phyloP scores from a whole-genome alignment of 2,329 filamentous ascomycete species.

The Trichoderma semiorbis region DNA sequence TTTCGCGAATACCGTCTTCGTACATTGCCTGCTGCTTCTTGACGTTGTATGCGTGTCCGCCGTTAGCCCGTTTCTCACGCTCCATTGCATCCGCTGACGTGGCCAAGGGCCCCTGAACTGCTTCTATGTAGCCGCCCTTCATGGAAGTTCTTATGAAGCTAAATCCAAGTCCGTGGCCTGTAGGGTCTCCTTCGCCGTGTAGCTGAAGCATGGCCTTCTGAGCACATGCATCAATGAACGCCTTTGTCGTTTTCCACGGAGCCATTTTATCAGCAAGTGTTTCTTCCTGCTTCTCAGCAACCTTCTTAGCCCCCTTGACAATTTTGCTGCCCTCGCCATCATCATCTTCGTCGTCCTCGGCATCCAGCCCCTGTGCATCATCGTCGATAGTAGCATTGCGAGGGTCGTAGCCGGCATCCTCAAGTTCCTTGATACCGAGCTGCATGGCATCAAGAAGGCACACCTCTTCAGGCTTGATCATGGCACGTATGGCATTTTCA shows the following conservation, averaged over 20 bases:
- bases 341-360: slow-evolving; percentile 51
- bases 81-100: slow-evolving; percentile 80
- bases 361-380: slow-evolving; percentile 59
- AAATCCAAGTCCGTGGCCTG: slow-evolving; percentile 87
- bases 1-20: slow-evolving; percentile 82
- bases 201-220: slow-evolving; percentile 96
- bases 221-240: slow-evolving; percentile 88
- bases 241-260: slow-evolving; percentile 95
- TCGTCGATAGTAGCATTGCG: slow-evolving; percentile 61
- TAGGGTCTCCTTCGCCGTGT: slow-evolving; percentile 92
- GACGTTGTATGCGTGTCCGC: slow-evolving; percentile 96
- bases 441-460: slow-evolving; percentile 96
- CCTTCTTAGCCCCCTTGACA: slow-evolving; percentile 41
- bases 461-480: slow-evolving; percentile 94
- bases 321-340: slow-evolving; percentile 42
- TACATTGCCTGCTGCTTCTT: slow-evolving; percentile 91
- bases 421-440: slow-evolving; percentile 83
- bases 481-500: slow-evolving; percentile 72
- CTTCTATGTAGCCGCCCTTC: slow-evolving; percentile 92
- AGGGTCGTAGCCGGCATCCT: slow-evolving; percentile 81
- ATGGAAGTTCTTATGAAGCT: slow-evolving; percentile 97
- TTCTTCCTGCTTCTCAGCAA: slow-evolving; percentile 54
- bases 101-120: slow-evolving; percentile 63
- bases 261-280: slow-evolving; percentile 85
- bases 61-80: slow-evolving; percentile 81